Evolutionary conservation across 495 filamentous ascomycete species (phyloP).

Genomic region (Penicillium maclennaniae): DNA sequence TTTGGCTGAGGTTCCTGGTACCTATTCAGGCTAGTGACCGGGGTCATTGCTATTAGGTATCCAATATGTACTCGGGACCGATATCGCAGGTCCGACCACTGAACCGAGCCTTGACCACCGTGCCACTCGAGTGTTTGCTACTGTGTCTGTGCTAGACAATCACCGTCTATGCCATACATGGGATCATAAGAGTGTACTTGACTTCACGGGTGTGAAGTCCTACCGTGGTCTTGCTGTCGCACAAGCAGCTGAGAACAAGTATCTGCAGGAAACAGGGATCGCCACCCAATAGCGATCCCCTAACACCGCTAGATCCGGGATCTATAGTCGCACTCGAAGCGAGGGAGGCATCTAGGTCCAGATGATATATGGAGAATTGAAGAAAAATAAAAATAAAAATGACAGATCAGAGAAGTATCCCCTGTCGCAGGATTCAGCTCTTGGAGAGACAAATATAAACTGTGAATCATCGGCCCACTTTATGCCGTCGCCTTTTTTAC

Average conservation of each 20-base stretch:
- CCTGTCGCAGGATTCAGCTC: not conserved
- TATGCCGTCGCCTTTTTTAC: conserved; percentile 2
- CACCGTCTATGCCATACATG: not conserved
- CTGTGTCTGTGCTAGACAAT: not conserved
- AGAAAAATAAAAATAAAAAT: too few relatives aligned
- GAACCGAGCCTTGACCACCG: not conserved
- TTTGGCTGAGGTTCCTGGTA: not conserved
- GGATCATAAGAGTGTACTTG: not conserved
- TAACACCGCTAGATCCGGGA: not conserved
- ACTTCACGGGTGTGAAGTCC: not conserved
- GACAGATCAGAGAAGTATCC: not conserved
- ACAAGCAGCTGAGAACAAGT: not conserved
- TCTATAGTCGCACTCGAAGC: not conserved
- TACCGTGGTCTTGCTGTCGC: not conserved
- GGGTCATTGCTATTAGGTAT: not conserved
- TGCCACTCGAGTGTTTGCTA: not conserved
- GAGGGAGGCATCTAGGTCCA: not conserved
- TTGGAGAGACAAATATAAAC: not conserved
- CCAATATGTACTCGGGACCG: not conserved
- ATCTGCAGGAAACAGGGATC: not conserved
- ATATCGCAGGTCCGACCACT: not conserved
- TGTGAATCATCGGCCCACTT: conserved; percentile 9
- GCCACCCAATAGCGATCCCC: not conserved
- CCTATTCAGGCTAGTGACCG: not conserved
- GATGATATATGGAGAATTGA: not conserved